Evolutionary conservation across 2,329 filamentous ascomycete species (phyloP).

Genomic region (Phyllosticta ampelicida): DNA sequence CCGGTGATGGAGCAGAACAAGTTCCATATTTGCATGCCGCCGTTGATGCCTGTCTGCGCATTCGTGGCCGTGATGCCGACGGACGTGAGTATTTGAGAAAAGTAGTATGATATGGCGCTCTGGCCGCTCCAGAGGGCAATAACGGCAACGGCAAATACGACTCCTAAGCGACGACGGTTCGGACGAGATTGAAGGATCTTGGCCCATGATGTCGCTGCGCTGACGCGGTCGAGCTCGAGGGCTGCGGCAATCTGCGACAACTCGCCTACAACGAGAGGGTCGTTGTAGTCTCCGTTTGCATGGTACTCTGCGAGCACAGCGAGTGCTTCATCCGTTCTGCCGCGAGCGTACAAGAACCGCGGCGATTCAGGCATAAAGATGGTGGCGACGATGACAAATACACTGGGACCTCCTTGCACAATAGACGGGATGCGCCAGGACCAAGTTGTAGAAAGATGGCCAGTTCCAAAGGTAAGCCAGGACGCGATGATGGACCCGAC

Average conservation of each 20-base stretch:
- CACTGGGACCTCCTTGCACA: slow-evolving; percentile 39
- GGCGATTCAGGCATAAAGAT: slow-evolving; percentile 46
- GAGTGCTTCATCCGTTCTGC: slow-evolving; percentile 42
- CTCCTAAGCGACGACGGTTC: slow-evolving; percentile 30
- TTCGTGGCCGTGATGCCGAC: slow-evolving; percentile 28
- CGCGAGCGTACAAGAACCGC: slow-evolving; percentile 45
- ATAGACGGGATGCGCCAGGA: slow-evolving; percentile 43
- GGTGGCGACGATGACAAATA: slow-evolving; percentile 21
- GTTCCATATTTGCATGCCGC: slow-evolving; percentile 30
- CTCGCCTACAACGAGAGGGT: neutral
- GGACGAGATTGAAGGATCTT: slow-evolving; percentile 20
- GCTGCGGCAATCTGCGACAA: neutral
- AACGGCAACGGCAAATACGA: slow-evolving; percentile 27
- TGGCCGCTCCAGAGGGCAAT: slow-evolving; percentile 32
- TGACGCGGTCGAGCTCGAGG: neutral
- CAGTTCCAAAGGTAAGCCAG: slow-evolving; percentile 14
- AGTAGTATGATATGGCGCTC: slow-evolving; percentile 28
- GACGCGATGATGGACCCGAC: slow-evolving; percentile 5
- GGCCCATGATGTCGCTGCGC: neutral
- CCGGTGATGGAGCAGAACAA: slow-evolving; percentile 26
- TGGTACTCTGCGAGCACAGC: slow-evolving; percentile 46
- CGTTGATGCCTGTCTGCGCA: slow-evolving; percentile 29
- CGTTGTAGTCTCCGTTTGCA: slow-evolving; percentile 28
- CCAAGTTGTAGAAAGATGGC: slow-evolving; percentile 34
- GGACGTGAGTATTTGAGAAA: slow-evolving; percentile 26